These are phyloP conservation scores for Atkinsonella texensis DNA, from an alignment of 2,329 filamentous ascomycete genomes.

Conservation along the genomic window DNA sequence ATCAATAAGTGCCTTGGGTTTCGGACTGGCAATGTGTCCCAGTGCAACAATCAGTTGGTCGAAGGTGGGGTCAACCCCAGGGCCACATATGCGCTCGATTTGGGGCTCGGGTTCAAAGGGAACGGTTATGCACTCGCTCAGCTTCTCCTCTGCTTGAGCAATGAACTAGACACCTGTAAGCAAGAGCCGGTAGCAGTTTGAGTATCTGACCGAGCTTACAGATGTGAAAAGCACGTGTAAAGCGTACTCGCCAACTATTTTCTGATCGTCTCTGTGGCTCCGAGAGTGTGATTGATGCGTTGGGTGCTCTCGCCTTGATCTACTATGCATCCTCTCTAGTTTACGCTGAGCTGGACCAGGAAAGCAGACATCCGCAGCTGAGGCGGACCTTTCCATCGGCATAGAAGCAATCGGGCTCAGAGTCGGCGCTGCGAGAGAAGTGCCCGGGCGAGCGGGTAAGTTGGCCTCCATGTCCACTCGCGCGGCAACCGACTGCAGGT, in stretches of 20 bases:
- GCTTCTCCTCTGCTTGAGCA: slow-evolving; percentile 89
- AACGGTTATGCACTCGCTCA: slow-evolving; percentile 74
- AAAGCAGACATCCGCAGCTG: slow-evolving; percentile 31
- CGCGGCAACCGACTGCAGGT: slow-evolving; percentile 32
- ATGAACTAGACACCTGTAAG: slow-evolving; percentile 52
- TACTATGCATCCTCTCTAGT: slow-evolving; percentile 51
- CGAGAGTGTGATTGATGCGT: slow-evolving; percentile 68
- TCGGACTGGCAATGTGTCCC: slow-evolving; percentile 86
- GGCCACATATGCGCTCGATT: slow-evolving; percentile 83
- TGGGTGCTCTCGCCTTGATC: slow-evolving; percentile 56
- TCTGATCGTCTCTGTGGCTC: slow-evolving; percentile 62
- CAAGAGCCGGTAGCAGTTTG: slow-evolving; percentile 7
- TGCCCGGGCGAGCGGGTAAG: slow-evolving; percentile 30
- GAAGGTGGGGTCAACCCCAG: slow-evolving; percentile 75
- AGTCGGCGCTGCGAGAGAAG: slow-evolving; percentile 32
- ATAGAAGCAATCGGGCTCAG: slow-evolving; percentile 11
- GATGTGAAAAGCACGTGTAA: slow-evolving; percentile 93
- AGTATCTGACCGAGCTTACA: slow-evolving; percentile 32
- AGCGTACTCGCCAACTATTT: slow-evolving; percentile 96
- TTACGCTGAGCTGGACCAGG: slow-evolving; percentile 37
- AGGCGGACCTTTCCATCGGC: slow-evolving; percentile 33
- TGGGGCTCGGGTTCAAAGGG: slow-evolving; percentile 70
- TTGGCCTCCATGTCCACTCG: slow-evolving; percentile 33
- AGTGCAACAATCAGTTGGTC: slow-evolving; percentile 90
- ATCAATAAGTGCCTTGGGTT: slow-evolving; percentile 90